Evolutionary conservation across 129 eudicot species (phyloP), one percentile per base, ranked within the genome.

Genomic region (Cynara cardunculus): DNA sequence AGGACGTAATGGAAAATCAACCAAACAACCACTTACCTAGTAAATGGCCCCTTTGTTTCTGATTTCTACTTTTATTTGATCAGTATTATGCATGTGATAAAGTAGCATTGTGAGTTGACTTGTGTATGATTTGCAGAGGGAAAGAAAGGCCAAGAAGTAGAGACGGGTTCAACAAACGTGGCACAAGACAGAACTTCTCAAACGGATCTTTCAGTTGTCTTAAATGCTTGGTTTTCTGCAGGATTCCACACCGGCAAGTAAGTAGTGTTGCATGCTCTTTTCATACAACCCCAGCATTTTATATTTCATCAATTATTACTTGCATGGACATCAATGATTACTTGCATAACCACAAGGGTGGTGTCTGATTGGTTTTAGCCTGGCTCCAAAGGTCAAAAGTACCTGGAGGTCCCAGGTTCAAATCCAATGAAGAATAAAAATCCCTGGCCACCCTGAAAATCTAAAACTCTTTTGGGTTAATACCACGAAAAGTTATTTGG

Each of bases 191-290:
- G 68, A 69, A 72, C 81, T 34, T 75, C 88, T 44, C 76, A 76
- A 30, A 91, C 97, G 14, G 97, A 90, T 86, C 91, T 92, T 71
- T 83, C 85, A 34, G 93, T 31, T 82, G 94, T 94, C 0, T 53
- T 92, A 39, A 87, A 89, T 80, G 94, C 98, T 30, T 94, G 98
- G 97, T 94, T 91, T 82, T 86, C 92, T 86, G 97, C 97, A 3
- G 98, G 97, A 22, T 86, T 94, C 80, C 86, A 89, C 76, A 94
- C 98, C 75, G 93, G 97, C 85, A 94, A 92, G 98, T 94, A 84
- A 94, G 98, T 84, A 74, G 32, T 75, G 25, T 35, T 73, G 5
- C 14, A 34, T 11, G 7, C 19, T 25, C 34, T 35, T 44, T 72
- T 25, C 31, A 44, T 10, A 28, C 21, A 7, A 6, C 78, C 31